Base-by-base conservation (phyloP, 129 eudicot species). In the Ambrosia trifida region DNA sequence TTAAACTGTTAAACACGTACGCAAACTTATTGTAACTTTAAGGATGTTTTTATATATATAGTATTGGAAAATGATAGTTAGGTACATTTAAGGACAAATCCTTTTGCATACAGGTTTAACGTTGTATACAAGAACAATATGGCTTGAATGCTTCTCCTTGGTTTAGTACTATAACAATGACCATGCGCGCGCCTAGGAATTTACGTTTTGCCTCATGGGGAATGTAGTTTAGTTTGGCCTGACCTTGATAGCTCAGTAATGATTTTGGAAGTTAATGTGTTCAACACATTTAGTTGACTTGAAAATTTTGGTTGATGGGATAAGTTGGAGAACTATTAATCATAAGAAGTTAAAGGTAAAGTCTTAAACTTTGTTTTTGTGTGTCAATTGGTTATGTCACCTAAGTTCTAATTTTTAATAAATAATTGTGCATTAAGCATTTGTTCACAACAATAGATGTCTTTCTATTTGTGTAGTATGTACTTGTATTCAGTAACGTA, bases 161-260 rank as follows among this genome's bases (percentile, higher is more conserved):
- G 12, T 36, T 3, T 30, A 38, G 66, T 54, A 35, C 65, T 19
- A 56, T 19, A 56, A 54, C 40, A 38, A 70, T 12, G 41, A 54
- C 4, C 12, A 53, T 1, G 7, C 7, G n/a, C 24, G 20, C 7
- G 17, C 28, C 30, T 71, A 31, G 76, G 44, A 57, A 9, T 71
- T 57, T 10, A 43, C 16, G 44, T 43, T 44, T 57, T 58, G 54
- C 12, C 53, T 6, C n/a, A 14, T 57, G 56, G 38, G 57, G 31
- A 54, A 40, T 40, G 66, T 54, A 41, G 43, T 43, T 72, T 43
- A 16, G 20, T 70, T 19, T 71, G 30, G 66, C 10, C 5, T 56
- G 56, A 40, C 30, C 66, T 40, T 40, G 75, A 20, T 56, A 56
- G 56, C 11, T 72, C 76, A 57, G 76, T 57, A 43, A 24, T 52